Evolutionary conservation across 1,284 basidiomycete species (phyloP).

Genomic region (Boletellus deceptivus): DNA sequence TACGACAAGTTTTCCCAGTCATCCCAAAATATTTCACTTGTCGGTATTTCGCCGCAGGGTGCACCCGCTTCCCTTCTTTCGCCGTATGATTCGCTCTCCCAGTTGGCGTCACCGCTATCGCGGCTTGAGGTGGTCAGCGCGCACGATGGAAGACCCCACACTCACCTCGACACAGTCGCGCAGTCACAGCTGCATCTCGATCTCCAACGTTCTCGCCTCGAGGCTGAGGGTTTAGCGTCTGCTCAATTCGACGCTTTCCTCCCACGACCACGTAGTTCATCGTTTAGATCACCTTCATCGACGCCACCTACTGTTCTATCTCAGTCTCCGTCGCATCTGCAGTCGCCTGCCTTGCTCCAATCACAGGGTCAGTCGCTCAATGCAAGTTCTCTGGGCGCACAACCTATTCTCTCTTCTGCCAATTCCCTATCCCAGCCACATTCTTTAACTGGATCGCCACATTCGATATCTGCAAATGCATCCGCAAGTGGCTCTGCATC

Average conservation of each 20-base stretch:
- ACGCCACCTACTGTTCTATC: slow-evolving; percentile 14
- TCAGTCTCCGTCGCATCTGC: slow-evolving; percentile 23
- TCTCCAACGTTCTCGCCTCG: slow-evolving; percentile 27
- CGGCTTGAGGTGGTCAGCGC: slow-evolving; percentile 27
- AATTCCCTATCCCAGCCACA: slow-evolving; percentile 27
- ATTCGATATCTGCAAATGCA: slow-evolving; percentile 16
- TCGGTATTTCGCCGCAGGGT: slow-evolving; percentile 20
- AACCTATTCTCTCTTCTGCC: slow-evolving; percentile 22
- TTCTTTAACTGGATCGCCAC: slow-evolving; percentile 31
- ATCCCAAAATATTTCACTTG: slow-evolving; percentile 32
- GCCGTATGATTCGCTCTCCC: slow-evolving; percentile 27
- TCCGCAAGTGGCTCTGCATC: slow-evolving; percentile 22
- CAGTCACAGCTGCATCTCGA: slow-evolving; percentile 28
- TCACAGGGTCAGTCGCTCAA: slow-evolving; percentile 19
- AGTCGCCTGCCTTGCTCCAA: slow-evolving; percentile 22
- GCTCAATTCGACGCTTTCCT: slow-evolving; percentile 30
- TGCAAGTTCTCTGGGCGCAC: slow-evolving; percentile 17
- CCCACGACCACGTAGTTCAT: slow-evolving; percentile 22
- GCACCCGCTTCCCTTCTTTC: slow-evolving; percentile 19
- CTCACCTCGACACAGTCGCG: slow-evolving; percentile 22
- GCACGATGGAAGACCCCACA: slow-evolving; percentile 22
- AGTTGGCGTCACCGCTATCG: slow-evolving; percentile 25
- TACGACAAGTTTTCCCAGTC: slow-evolving; percentile 72
- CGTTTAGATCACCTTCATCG: slow-evolving; percentile 27
- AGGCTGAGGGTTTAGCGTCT: slow-evolving; percentile 26